These are phyloP conservation scores for Boletus rex-veris DNA, from an alignment of 768 basidiomycete genomes.

Conservation along the genomic window DNA sequence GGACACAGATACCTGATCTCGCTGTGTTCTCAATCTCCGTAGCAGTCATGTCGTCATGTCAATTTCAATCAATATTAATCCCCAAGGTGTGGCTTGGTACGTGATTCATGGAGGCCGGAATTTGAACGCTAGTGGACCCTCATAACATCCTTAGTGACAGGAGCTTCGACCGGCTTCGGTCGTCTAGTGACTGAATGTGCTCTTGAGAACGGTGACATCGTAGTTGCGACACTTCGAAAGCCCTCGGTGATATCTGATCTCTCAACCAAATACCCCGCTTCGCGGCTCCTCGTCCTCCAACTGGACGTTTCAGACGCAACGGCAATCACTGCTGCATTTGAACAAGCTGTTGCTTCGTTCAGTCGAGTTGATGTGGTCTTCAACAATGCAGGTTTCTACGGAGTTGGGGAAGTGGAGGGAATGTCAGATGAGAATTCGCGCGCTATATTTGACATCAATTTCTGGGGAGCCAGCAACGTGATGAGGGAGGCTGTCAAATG, in stretches of 20 bases:
- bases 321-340: conserved; percentile 38
- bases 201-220: conserved; percentile 39
- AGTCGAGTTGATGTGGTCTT: conserved; percentile 43
- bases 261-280: conserved; percentile 25
- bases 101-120: not conserved
- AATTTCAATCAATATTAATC: not conserved
- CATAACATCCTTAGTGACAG: conserved; percentile 36
- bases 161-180: conserved; percentile 41
- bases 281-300: conserved; percentile 37
- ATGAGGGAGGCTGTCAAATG: conserved; percentile 32
- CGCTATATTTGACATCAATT: conserved; percentile 42
- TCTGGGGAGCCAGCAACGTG: conserved; percentile 33
- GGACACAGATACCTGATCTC: not conserved
- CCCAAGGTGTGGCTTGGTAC: conserved; percentile 26
- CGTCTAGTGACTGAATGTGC: conserved; percentile 32
- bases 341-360: conserved; percentile 32
- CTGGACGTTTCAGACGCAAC: conserved; percentile 38
- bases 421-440: conserved; percentile 81
- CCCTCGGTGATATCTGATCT: conserved; percentile 35
- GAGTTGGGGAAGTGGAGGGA: conserved; percentile 64
- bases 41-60: conserved; percentile 1
- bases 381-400: conserved; percentile 40
- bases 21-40: not conserved
- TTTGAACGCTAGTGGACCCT: not conserved
- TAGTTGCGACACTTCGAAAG: conserved; percentile 43